phyloP scores from a whole-genome alignment of 768 basidiomycete species.

The Tephrocybe sp. region DNA sequence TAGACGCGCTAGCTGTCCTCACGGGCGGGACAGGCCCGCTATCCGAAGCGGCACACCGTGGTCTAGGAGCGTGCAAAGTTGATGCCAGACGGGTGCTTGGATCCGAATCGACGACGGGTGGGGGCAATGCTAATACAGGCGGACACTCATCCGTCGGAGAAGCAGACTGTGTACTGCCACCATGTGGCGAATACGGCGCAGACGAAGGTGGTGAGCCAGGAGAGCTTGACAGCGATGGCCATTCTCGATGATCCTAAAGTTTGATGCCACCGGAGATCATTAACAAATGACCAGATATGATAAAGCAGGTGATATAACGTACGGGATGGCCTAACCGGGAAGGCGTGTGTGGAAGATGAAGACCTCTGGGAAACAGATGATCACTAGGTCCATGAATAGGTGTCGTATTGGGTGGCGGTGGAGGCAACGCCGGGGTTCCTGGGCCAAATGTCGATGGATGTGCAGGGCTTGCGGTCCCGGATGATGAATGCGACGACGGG shows the following conservation, averaged over 20 bases:
- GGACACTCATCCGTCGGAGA: constrained; percentile 13
- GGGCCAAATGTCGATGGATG: constrained; percentile 28
- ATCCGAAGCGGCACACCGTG: constrained; percentile 13
- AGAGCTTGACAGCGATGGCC: constrained; percentile 8
- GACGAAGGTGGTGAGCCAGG: constrained; percentile 12
- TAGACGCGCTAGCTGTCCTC: constrained; percentile 11
- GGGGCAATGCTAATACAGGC: constrained; percentile 12
- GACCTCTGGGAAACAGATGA: constrained; percentile 26
- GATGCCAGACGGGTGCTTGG: not conserved
- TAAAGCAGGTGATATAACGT: constrained; percentile 3
- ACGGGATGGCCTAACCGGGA: constrained; percentile 20
- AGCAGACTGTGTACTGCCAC: constrained; percentile 3
- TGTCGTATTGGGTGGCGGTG: constrained; percentile 21
- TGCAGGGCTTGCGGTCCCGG: constrained; percentile 50
- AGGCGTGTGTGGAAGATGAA: constrained; percentile 18
- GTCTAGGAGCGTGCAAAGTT: constrained; percentile 15
- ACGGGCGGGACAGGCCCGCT: constrained; percentile 8
- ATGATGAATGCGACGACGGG: constrained; percentile 42
- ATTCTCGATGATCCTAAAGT: constrained; percentile 12
- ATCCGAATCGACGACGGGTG: constrained; percentile 10
- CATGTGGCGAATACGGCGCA: constrained; percentile 10
- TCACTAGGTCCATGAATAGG: constrained; percentile 20
- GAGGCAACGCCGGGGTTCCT: constrained; percentile 19
- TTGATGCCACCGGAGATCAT: constrained; percentile 3
- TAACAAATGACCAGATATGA: not conserved